Evolutionary conservation across 1,284 basidiomycete species (phyloP).

Genomic region (Ustilago hordei): DNA sequence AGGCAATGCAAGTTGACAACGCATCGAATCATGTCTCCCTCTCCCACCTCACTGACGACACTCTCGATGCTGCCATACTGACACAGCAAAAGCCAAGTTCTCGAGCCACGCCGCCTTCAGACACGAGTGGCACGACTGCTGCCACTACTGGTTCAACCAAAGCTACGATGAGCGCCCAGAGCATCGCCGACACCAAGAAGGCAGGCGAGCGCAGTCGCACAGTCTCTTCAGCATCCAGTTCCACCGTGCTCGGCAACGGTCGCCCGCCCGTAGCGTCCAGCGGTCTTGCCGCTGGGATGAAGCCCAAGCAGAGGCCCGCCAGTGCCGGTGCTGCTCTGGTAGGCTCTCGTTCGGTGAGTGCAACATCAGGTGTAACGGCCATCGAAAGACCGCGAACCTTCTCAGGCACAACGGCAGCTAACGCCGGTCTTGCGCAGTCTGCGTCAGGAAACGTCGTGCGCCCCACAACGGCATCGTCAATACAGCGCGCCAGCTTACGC

Average conservation of each 20-base stretch:
- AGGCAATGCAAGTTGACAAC: background rate
- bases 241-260: conserved; percentile 21
- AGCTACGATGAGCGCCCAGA: background rate
- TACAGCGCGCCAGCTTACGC: conserved; percentile 36
- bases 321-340: conserved; percentile 25
- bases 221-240: conserved; percentile 9
- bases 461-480: background rate
- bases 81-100: background rate
- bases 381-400: conserved; percentile 27
- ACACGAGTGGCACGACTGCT: background rate
- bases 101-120: background rate
- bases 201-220: conserved; percentile 2
- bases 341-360: conserved; percentile 17
- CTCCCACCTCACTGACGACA: background rate
- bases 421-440: conserved; percentile 22
- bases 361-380: background rate
- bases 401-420: conserved; percentile 34
- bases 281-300: conserved; percentile 39
- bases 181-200: background rate
- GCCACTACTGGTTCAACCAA: background rate
- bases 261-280: conserved; percentile 9
- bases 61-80: background rate
- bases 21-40: background rate
- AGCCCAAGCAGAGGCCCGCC: conserved; percentile 44
- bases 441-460: conserved; percentile 11